Percentiles rank a stretch among this genome's conserved stretches.
Conservation (phyloP, 768 basidiomycete species). For the Pleurotus tuoliensis region DNA sequence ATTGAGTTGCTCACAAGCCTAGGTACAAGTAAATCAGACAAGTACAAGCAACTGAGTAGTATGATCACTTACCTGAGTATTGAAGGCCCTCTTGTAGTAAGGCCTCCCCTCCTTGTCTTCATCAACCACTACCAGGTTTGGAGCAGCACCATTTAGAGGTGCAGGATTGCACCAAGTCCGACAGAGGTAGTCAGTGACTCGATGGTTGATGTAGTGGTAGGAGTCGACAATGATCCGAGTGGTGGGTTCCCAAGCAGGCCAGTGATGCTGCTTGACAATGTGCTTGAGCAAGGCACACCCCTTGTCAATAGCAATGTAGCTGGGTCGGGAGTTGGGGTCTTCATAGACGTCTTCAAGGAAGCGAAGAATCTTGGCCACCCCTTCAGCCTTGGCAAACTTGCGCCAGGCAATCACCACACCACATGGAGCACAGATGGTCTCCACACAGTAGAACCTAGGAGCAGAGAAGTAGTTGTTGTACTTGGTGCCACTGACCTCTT, state of each 20-base stretch:
- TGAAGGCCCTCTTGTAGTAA: too few relatives aligned
- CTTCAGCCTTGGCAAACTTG: slow-evolving; percentile 25
- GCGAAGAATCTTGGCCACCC: slow-evolving; percentile 15
- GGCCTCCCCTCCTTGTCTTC: too few relatives aligned
- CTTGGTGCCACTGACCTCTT: slow-evolving; percentile 13
- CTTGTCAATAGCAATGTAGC: slow-evolving; percentile 24
- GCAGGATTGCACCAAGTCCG: slow-evolving; percentile 26
- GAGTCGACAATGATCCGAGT: slow-evolving; percentile 21
- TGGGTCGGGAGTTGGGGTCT: slow-evolving; percentile 12
- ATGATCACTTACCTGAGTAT: too few relatives aligned
- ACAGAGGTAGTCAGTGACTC: slow-evolving; percentile 22
- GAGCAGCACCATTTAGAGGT: slow-evolving; percentile 23
- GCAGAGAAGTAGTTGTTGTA: slow-evolving; percentile 24
- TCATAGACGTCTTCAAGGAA: slow-evolving; percentile 19
- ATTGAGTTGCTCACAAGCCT: too few relatives aligned
- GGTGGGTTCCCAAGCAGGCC: slow-evolving; percentile 10
- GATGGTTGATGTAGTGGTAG: slow-evolving; percentile 23
- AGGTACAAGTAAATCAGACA: too few relatives aligned
- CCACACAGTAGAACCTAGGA: slow-evolving; percentile 9
- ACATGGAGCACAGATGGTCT: slow-evolving; percentile 14
- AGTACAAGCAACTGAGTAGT: too few relatives aligned
- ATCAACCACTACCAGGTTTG: too few relatives aligned
- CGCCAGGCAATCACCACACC: slow-evolving; percentile 24
- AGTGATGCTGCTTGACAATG: slow-evolving; percentile 8
- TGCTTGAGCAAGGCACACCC: slow-evolving; percentile 15